Conservation (phyloP, 148 eudicot species). For the Gaultheria prostrata region DNA sequence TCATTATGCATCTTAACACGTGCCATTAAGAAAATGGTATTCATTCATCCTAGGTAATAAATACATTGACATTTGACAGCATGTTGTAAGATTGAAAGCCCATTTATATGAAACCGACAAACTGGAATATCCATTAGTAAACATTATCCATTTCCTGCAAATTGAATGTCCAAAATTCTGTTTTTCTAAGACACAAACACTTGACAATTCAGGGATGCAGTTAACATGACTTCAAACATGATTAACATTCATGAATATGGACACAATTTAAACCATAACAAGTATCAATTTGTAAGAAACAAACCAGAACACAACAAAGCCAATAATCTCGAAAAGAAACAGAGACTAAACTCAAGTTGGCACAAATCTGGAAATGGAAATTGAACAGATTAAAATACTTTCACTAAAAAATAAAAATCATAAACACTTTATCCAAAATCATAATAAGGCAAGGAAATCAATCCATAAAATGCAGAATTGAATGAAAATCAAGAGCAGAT, state of each 20-base stretch:
- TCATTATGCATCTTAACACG: neutral
- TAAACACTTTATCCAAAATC: neutral
- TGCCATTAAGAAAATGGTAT: neutral
- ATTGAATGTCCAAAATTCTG: neutral
- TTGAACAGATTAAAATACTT: neutral
- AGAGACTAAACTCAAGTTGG: neutral
- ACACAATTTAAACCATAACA: constrained; percentile 5
- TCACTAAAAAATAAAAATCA: neutral
- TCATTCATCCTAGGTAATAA: neutral
- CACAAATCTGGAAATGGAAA: neutral
- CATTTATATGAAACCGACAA: neutral
- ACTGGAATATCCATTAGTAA: neutral
- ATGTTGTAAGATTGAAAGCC: neutral
- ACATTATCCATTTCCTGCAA: neutral
- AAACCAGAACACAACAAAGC: neutral
- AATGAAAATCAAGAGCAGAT: neutral
- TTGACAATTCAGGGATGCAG: neutral
- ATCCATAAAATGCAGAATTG: constrained; percentile 25
- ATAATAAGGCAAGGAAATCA: constrained; percentile 9
- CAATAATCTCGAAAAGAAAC: neutral
- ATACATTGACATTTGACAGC: neutral
- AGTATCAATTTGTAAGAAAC: constrained; percentile 4
- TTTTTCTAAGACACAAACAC: neutral
- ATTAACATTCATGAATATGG: neutral
- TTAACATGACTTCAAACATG: neutral